A percentile compares a stretch with the other conserved stretches of the same genome.
These are phyloP conservation scores for Aspergillus kassunensis DNA, from an alignment of 495 filamentous ascomycete species.

Conservation along the genomic window DNA sequence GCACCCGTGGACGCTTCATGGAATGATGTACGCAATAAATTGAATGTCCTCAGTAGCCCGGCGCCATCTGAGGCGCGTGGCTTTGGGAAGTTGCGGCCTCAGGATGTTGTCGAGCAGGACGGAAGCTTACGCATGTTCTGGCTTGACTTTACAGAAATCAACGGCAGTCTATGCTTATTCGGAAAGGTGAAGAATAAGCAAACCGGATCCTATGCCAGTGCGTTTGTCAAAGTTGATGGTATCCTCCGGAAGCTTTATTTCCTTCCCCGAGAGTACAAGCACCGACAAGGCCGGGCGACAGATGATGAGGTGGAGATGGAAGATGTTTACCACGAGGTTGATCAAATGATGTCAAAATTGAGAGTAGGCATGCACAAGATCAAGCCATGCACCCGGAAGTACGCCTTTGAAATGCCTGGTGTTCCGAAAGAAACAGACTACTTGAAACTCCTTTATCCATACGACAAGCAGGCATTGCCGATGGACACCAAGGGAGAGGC, in stretches of 20 bases:
- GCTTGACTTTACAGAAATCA: conserved; percentile 93
- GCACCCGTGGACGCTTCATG: conserved; percentile 74
- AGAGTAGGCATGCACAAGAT: conserved; percentile 87
- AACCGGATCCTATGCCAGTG: conserved; percentile 72
- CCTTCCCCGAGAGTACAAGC: conserved; percentile 70
- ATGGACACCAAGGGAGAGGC: conserved; percentile 77
- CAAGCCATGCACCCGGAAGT: conserved; percentile 83
- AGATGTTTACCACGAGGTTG: conserved; percentile 86
- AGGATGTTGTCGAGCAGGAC: conserved; percentile 83
- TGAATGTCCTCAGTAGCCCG: conserved; percentile 78
- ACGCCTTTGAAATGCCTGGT: conserved; percentile 87
- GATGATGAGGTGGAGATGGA: conserved; percentile 81
- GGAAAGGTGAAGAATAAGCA: conserved; percentile 94
- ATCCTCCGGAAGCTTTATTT: conserved; percentile 91
- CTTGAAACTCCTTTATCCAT: conserved; percentile 89
- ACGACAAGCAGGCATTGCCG: conserved; percentile 67
- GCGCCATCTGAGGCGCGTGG: conserved; percentile 51
- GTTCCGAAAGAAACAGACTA: conserved; percentile 89
- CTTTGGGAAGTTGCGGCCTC: conserved; percentile 74
- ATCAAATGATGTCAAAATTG: conserved; percentile 75
- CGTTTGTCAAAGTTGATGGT: conserved; percentile 95
- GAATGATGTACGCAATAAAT: conserved; percentile 80
- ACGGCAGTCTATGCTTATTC: conserved; percentile 88
- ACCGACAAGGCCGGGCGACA: conserved; percentile 63
- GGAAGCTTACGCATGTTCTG: conserved; percentile 93